These are phyloP conservation scores for Fermentozyma sake DNA, from an alignment of 1,139 yeast genomes.

Conservation along the genomic window DNA sequence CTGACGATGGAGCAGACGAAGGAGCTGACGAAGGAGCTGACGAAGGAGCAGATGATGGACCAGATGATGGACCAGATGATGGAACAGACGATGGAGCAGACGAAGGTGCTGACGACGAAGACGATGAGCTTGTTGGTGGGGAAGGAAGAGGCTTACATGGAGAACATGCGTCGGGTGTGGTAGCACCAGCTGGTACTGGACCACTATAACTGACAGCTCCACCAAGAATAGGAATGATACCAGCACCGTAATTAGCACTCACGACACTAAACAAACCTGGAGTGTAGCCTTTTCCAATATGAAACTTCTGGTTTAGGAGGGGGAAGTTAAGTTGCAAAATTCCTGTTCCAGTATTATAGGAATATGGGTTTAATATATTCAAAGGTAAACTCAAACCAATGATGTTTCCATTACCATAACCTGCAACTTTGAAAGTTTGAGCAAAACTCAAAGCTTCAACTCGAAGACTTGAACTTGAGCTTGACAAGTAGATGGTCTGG, in stretches of 20 bases:
- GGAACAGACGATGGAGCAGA: too few species aligned
- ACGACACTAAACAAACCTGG: constrained; percentile 5
- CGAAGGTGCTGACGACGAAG: constrained; percentile 2
- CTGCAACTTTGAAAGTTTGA: constrained; percentile 24
- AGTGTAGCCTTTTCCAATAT: constrained; percentile 21
- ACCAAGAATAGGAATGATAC: constrained; percentile 12
- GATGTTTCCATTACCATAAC: constrained; percentile 28
- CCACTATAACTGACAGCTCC: constrained; percentile 17
- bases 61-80: too few species aligned
- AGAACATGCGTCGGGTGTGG: constrained; percentile 4
- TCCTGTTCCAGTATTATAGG: too few species aligned
- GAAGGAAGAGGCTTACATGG: constrained; percentile 4
- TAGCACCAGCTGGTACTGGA: constrained; percentile 5
- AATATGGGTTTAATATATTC: too few species aligned
- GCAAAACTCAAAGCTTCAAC: constrained; percentile 15
- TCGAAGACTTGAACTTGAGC: constrained; percentile 15
- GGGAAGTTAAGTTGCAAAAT: constrained; percentile 14
- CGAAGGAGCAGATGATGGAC: too few species aligned
- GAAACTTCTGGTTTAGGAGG: constrained; percentile 11
- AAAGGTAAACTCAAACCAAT: constrained; percentile 20
- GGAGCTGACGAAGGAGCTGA: too few species aligned
- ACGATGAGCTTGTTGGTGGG: constrained; percentile 1
- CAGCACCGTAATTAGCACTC: constrained; percentile 13
- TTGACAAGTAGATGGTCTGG: constrained; percentile 21
- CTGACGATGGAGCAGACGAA: too few species aligned